These are phyloP conservation scores for Oehlia diaphana DNA, from an alignment of 192 early-diverging fungal genomes.

Conservation along the genomic window DNA sequence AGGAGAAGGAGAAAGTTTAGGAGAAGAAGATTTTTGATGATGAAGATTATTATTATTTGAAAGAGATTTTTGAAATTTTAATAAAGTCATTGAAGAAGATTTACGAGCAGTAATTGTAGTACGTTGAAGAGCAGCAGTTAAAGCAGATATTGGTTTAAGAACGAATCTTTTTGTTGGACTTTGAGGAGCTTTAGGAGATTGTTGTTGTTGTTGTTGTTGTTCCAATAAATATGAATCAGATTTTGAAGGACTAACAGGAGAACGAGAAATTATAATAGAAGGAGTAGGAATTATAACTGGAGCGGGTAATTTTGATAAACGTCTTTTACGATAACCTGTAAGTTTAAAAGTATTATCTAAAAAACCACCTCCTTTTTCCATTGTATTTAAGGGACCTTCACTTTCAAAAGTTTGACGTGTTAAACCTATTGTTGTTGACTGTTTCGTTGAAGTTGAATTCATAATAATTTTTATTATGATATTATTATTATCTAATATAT, in stretches of 20 bases:
- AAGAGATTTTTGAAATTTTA: slow-evolving; percentile 15
- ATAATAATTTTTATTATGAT: neutral
- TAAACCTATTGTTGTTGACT: neutral
- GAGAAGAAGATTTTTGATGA: neutral
- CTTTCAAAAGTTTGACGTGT: neutral
- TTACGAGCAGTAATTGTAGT: slow-evolving; percentile 5
- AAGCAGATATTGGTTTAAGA: slow-evolving; percentile 16
- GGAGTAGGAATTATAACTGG: slow-evolving; percentile 22
- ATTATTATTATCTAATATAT: too few relatives aligned
- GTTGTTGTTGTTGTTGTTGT: neutral
- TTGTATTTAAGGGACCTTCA: neutral
- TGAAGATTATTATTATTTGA: slow-evolving; percentile 1
- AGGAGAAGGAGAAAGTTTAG: neutral
- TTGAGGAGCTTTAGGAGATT: neutral
- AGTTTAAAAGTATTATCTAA: slow-evolving; percentile 12
- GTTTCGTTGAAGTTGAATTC: neutral
- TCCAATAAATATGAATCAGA: slow-evolving; percentile 11
- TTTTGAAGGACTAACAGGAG: slow-evolving; percentile 9
- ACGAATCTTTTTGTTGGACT: slow-evolving; percentile 26
- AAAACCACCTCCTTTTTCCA: slow-evolving; percentile 17
- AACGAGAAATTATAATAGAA: neutral
- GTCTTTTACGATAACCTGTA: slow-evolving; percentile 20
- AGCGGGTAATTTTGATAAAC: slow-evolving; percentile 13
- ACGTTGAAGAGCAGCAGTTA: slow-evolving; percentile 25
- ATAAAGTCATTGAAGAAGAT: neutral